These are phyloP conservation scores for Xylaria sp. DNA, from an alignment of 2,329 filamentous ascomycete species.

Conservation along the genomic window DNA sequence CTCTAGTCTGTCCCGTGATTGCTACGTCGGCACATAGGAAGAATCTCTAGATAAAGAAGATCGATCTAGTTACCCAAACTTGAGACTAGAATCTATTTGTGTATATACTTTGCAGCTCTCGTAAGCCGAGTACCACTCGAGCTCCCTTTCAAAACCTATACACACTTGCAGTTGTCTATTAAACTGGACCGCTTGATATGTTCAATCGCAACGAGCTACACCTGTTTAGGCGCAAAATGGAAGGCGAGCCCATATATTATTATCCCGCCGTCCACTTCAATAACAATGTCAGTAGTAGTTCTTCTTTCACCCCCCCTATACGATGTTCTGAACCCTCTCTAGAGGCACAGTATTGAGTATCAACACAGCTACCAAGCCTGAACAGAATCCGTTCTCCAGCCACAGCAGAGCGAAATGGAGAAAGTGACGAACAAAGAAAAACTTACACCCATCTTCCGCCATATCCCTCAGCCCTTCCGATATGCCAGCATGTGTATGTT, in stretches of 20 bases:
- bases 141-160: background rate
- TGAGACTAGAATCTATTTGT: background rate
- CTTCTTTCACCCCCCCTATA: background rate
- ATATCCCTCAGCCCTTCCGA: constrained; percentile 36
- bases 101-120: background rate
- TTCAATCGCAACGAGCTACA: background rate
- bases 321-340: background rate
- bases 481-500: constrained; percentile 29
- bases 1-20: background rate
- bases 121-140: background rate
- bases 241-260: constrained; percentile 35
- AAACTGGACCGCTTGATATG: background rate
- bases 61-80: background rate
- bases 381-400: no score
- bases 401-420: no score
- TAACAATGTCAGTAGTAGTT: background rate
- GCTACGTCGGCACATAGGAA: background rate
- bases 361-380: background rate
- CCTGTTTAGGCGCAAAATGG: constrained; percentile 12
- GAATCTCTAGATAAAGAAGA: background rate
- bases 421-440: background rate
- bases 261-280: constrained; percentile 27
- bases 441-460: constrained; percentile 35
- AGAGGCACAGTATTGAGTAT: background rate
- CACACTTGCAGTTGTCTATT: background rate